Base-by-base conservation (phyloP, 2,329 filamentous ascomycete species). In the Hypoxylon sp. region DNA sequence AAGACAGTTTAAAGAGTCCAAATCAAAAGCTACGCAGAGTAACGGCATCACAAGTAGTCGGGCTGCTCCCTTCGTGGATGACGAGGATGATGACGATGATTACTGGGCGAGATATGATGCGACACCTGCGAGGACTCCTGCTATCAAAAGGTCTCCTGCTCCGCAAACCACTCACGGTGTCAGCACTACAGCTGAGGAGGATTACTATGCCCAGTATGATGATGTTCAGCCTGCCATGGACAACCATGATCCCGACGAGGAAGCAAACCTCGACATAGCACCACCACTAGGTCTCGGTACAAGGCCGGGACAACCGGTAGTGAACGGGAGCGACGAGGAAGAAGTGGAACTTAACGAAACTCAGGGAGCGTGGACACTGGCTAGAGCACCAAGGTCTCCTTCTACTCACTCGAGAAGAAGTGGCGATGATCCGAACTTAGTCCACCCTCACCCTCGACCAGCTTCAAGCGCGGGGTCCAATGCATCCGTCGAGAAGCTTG, bases 81-180 rank as follows among this genome's bases (percentile, higher is more conserved):
- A 90, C 0, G 89, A 89, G 0, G 90, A 91, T 21, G 90, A 93
- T 66, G 91, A 93, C 67, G 91, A 93, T 70, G 90, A 90, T 72
- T 95, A 95, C 78, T 95, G 92, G 92, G 90, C 88, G 32, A 87
- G 89, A 67, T 94, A 95, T 77, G 91, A 93, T 76, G 86, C 87
- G 25, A 93, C 90, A 3, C 90, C 91, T 13, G 65, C 86, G 1
- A 83, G 85, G 48, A 92, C 90, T 9, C 90, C 90, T 0, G 88
- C 85, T 5, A 79, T 82, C 21, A 88, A 90, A 74, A 84, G 82
- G 23, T 91, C 90, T 3, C 90, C 90, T 2, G 89, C 87, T 11
- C 90, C 90, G 13, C 74, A 74, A 70, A 72, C 77, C 71, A 66
- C 76, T 70, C 64, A 79, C 71, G 55, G 75, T 34, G 74, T 74